Evolutionary conservation across 2,329 filamentous ascomycete genomes (phyloP), one percentile per base, ranked within the genome.

Genomic region (Penicillium freii): DNA sequence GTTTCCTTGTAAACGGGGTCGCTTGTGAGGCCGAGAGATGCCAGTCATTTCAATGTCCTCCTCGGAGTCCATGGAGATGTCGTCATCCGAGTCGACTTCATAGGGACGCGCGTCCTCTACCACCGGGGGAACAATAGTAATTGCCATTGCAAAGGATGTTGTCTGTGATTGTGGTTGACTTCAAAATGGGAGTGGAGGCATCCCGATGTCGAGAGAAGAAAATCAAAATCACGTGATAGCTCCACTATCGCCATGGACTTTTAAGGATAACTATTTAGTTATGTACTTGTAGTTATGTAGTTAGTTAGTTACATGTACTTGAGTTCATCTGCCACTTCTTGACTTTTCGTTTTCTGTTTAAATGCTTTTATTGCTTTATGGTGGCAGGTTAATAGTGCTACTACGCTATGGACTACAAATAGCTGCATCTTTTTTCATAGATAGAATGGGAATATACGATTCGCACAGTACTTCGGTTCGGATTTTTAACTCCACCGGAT

Each of bases 121-220:
- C 36, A 77, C 71, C 9, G 84, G 84, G 7, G 83, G 77, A 33
- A 84, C 75, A 62, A 87, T 86, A 6, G 82, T 82, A 61, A 87
- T 82, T 19, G 82, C 80, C 84, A 87, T 87, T 45, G 15, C 61
- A 38, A 27, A 34, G 5, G 46, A 23, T 40, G 56, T 19, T 36
- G 38, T 34, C 38, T 43, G 17, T 39, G 17, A 53, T 29, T 34
- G 34, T 9, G 7, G 44, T 33, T 36, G 33, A 23, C 43, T 48
- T 31, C 29, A 19, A 42, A 50, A 52, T 48, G 27, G 13, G 36
- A 23, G 38, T 33, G 44, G 54, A 57, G 31, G 42, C 27, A 43
- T 54, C 29, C 50, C 17, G 46, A 34, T 34, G 17, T 42, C 54
- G 50, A 52, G 43, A 48, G 42, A 46, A 44, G 50, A 51, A 44